Evolutionary conservation across 208 protist species (phyloP).

Genomic region (Trypanosoma boissoni): DNA sequence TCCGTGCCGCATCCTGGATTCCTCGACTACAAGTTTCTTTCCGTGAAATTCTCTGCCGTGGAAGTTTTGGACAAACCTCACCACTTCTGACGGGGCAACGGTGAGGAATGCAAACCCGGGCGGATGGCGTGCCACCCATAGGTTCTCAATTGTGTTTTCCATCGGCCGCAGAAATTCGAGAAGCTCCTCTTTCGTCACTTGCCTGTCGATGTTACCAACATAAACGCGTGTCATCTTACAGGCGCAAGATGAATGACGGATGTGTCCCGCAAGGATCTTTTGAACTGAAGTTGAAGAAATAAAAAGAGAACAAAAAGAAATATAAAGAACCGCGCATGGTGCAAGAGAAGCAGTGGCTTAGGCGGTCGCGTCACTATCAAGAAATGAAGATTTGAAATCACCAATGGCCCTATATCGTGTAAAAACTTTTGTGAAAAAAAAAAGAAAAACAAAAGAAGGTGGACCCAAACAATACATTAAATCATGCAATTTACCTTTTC

Average conservation of each 20-base stretch:
- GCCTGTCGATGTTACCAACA: slow-evolving; percentile 29
- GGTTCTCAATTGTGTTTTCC: slow-evolving; percentile 26
- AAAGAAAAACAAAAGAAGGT: no score
- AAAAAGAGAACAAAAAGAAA: no score
- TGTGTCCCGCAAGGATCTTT: background rate
- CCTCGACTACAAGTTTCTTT: slow-evolving; percentile 23
- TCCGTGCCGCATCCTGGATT: slow-evolving; percentile 18
- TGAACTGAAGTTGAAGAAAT: no score
- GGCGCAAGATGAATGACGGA: background rate
- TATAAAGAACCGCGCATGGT: no score
- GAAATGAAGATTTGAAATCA: no score
- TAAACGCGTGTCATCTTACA: slow-evolving; percentile 24
- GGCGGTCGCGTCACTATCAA: no score
- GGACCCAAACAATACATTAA: no score
- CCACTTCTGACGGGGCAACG: slow-evolving; percentile 14
- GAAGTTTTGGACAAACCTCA: slow-evolving; percentile 22
- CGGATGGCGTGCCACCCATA: slow-evolving; percentile 22
- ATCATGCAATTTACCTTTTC: no score
- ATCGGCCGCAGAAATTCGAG: slow-evolving; percentile 28
- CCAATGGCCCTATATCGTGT: no score
- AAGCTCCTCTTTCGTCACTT: slow-evolving; percentile 27
- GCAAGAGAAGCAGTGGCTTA: no score
- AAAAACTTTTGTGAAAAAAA: no score
- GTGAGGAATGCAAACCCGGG: slow-evolving; percentile 29
- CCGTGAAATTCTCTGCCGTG: slow-evolving; percentile 28